Percentiles rank a stretch among this genome's conserved stretches.
Conservation (phyloP, 805 yeast genomes). For the Teunomyces aglyptinius region DNA sequence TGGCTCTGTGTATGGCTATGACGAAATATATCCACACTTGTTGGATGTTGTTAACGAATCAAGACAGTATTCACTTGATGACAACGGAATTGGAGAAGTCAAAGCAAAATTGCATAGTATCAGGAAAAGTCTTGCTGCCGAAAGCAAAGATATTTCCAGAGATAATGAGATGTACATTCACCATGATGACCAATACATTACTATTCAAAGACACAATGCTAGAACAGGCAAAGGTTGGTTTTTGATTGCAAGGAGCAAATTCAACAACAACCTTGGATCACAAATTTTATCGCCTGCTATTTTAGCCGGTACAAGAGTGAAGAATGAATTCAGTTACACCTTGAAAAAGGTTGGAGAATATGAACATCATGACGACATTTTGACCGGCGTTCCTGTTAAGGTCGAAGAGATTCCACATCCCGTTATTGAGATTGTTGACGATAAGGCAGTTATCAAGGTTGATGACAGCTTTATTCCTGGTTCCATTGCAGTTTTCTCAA, state of each 20-base stretch:
- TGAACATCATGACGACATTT: constrained; percentile 33
- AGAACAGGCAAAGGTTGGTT: constrained; percentile 87
- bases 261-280: constrained; percentile 41
- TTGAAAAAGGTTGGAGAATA: constrained; percentile 53
- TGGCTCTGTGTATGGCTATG: constrained; percentile 92
- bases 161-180: constrained; percentile 89
- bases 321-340: constrained; percentile 56
- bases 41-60: constrained; percentile 78
- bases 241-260: constrained; percentile 83
- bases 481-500: constrained; percentile 79
- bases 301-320: constrained; percentile 59
- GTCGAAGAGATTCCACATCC: constrained; percentile 55
- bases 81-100: constrained; percentile 70
- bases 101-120: constrained; percentile 59
- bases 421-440: constrained; percentile 38
- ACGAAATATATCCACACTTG: constrained; percentile 82
- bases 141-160: constrained; percentile 52
- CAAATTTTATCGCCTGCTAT: constrained; percentile 59
- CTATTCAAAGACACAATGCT: constrained; percentile 83
- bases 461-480: constrained; percentile 80
- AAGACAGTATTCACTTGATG: constrained; percentile 54
- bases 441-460: constrained; percentile 53
- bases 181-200: constrained; percentile 88
- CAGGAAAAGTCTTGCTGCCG: constrained; percentile 55
- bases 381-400: constrained; percentile 68